Percentiles rank a stretch among this genome's conserved stretches.
These are phyloP conservation scores for Capsaspora owczarzaki DNA, from an alignment of 78 protist genomes.

Conservation along the genomic window DNA sequence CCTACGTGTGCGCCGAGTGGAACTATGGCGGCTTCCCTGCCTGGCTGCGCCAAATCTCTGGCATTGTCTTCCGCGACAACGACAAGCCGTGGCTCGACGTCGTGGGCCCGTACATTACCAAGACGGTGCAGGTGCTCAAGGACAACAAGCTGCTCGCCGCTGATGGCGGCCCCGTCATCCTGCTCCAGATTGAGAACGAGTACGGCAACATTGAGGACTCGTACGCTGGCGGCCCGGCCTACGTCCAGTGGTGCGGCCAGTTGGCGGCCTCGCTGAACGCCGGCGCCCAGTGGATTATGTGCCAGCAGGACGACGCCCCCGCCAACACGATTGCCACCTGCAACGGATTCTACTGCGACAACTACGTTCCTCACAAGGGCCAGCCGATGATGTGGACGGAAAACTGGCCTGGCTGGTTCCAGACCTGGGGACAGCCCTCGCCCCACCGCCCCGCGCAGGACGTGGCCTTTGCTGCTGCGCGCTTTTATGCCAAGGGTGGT, in stretches of 20 bases:
- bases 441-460: background rate
- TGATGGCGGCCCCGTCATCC: constrained; percentile 40
- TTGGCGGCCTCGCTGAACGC: background rate
- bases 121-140: background rate
- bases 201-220: constrained; percentile 28
- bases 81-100: constrained; percentile 24
- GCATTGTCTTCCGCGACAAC: constrained; percentile 14
- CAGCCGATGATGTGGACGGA: background rate
- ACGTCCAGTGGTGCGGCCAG: background rate
- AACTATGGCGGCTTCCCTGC: constrained; percentile 52
- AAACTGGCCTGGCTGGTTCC: background rate
- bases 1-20: constrained; percentile 66
- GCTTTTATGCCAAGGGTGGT: background rate
- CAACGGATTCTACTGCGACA: background rate
- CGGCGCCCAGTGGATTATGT: background rate
- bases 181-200: constrained; percentile 53
- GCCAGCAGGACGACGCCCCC: background rate
- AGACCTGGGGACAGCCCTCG: background rate
- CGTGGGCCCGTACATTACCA: constrained; percentile 11
- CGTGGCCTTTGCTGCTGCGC: background rate
- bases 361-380: background rate
- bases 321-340: background rate
- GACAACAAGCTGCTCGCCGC: constrained; percentile 1
- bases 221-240: constrained; percentile 10
- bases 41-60: constrained; percentile 30